Evolutionary conservation across 768 basidiomycete species (phyloP).

Genomic region (Butyriboletus loyo): DNA sequence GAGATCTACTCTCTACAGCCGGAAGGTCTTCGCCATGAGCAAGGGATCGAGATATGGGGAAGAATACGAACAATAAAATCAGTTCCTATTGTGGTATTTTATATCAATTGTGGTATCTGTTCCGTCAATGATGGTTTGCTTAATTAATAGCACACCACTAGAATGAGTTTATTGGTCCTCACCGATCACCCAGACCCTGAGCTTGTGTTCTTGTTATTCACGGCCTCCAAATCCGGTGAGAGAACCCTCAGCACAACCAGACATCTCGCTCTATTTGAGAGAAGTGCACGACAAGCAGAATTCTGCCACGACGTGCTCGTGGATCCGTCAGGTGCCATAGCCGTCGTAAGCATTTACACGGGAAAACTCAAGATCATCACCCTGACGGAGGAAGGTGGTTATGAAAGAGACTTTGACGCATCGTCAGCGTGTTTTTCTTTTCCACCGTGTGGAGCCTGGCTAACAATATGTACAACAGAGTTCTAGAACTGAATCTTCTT

Average conservation of each 20-base stretch:
- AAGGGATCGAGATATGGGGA: conserved; percentile 66
- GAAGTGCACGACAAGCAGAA: conserved; percentile 58
- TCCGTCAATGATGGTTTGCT: conserved; percentile 6
- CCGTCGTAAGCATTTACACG: conserved; percentile 61
- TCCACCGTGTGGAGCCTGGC: not conserved
- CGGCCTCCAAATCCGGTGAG: conserved; percentile 33
- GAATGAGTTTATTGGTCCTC: conserved; percentile 54
- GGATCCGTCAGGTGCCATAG: conserved; percentile 59
- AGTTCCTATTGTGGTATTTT: conserved; percentile 51
- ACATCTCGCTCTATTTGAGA: conserved; percentile 54
- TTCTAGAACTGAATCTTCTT: conserved; percentile 67
- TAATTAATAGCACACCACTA: conserved; percentile 30
- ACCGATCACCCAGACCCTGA: conserved; percentile 77
- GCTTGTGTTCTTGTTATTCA: conserved; percentile 60
- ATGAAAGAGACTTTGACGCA: conserved; percentile 57
- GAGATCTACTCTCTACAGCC: conserved; percentile 65
- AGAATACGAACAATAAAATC: conserved; percentile 54
- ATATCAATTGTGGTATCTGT: not conserved
- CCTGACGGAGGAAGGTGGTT: conserved; percentile 50
- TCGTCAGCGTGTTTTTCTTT: conserved; percentile 45
- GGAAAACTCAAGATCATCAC: conserved; percentile 67
- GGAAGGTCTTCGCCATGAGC: conserved; percentile 59
- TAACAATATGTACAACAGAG: conserved; percentile 33
- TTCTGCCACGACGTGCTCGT: conserved; percentile 69
- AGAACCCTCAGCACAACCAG: conserved; percentile 38